These are phyloP conservation scores for Aplosporella prunicola DNA, from an alignment of 2,329 filamentous ascomycete genomes.

Conservation along the genomic window DNA sequence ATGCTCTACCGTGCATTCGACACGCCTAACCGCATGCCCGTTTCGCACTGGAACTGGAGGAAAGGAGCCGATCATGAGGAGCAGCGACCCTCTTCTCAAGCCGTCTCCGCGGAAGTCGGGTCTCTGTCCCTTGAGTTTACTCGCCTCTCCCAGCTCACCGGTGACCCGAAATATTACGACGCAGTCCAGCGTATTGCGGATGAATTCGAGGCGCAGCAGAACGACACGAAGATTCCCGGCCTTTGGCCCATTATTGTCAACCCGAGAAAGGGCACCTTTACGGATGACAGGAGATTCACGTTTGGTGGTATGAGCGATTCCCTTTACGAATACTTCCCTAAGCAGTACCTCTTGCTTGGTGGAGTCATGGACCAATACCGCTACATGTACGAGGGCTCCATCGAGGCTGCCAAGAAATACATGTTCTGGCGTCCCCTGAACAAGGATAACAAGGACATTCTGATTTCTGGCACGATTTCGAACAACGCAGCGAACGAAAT, in stretches of 20 bases:
- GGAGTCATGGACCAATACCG: slow-evolving; percentile 64
- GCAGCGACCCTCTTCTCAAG: slow-evolving; percentile 22
- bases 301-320: slow-evolving; percentile 49
- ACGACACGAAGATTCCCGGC: slow-evolving; percentile 26
- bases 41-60: slow-evolving; percentile 31
- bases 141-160: slow-evolving; percentile 29
- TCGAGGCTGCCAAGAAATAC: slow-evolving; percentile 59
- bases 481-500: slow-evolving; percentile 35
- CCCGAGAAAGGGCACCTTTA: slow-evolving; percentile 21
- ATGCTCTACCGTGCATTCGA: slow-evolving; percentile 38
- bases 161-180: slow-evolving; percentile 30
- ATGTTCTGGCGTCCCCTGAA: slow-evolving; percentile 73
- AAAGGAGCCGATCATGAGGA: slow-evolving; percentile 15
- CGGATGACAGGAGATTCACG: slow-evolving; percentile 33
- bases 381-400: slow-evolving; percentile 59
- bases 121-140: slow-evolving; percentile 32
- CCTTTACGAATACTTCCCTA: slow-evolving; percentile 50
- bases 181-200: slow-evolving; percentile 28
- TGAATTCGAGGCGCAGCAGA: slow-evolving; percentile 25
- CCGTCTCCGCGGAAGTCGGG: slow-evolving; percentile 28
- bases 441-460: slow-evolving; percentile 55
- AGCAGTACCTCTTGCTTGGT: slow-evolving; percentile 65
- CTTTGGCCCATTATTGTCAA: slow-evolving; percentile 29
- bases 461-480: slow-evolving; percentile 55
- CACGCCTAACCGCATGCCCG: slow-evolving; percentile 33